A percentile compares a stretch with the other conserved stretches of the same genome.
phyloP scores from a whole-genome alignment of 139 green algal species.

The Chlamydomonas asymmetrica region DNA sequence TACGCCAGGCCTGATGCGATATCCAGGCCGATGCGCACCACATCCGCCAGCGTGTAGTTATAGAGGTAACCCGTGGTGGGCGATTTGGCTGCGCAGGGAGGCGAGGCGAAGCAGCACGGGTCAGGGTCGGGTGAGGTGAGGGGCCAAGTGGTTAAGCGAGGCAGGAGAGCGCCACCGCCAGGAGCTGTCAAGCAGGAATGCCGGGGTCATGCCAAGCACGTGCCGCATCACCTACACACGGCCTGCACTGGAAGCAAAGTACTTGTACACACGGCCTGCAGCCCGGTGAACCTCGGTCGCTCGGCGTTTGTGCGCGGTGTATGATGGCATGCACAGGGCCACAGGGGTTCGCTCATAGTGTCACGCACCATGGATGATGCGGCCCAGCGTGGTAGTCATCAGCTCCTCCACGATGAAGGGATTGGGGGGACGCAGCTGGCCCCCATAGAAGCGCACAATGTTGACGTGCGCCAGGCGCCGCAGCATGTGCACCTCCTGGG shows the following conservation, averaged over 20 bases:
- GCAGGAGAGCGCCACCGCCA: too few relatives aligned
- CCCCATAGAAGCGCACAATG: constrained; percentile 51
- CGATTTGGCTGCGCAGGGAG: too few relatives aligned
- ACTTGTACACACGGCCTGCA: too few relatives aligned
- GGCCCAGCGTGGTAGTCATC: constrained; percentile 8
- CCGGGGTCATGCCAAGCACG: background rate
- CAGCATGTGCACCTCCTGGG: constrained; percentile 21
- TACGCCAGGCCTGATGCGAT: constrained; percentile 59
- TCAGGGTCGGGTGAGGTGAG: too few relatives aligned
- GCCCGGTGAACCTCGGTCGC: too few relatives aligned
- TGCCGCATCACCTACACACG: too few relatives aligned
- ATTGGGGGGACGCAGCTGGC: constrained; percentile 27
- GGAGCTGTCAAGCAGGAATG: background rate
- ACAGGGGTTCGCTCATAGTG: background rate
- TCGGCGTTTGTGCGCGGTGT: too few relatives aligned
- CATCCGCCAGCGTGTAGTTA: background rate
- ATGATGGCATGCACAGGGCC: background rate
- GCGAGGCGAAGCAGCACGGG: constrained; percentile 23
- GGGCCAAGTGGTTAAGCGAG: background rate
- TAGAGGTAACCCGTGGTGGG: background rate
- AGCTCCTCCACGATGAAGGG: constrained; percentile 52
- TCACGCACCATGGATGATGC: background rate
- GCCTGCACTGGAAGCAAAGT: too few relatives aligned
- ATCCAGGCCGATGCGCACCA: constrained; percentile 24
- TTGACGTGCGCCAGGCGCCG: constrained; percentile 50